phyloP scores from a whole-genome alignment of 495 filamentous ascomycete species.

The Ascodesmis nigricans region DNA sequence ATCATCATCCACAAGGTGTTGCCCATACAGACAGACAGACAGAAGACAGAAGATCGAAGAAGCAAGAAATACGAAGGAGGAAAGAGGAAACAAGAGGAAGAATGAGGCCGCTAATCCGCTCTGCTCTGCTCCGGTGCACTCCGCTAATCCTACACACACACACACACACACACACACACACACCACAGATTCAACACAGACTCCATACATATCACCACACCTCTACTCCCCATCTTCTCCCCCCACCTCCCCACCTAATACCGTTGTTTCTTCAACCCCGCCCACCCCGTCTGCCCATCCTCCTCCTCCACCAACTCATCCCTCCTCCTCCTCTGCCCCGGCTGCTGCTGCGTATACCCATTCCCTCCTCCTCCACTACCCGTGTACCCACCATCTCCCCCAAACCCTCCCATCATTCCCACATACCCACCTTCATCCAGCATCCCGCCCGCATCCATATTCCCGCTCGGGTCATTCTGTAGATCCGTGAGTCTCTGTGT shows the following conservation, averaged over 20 bases:
- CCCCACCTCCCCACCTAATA: slow-evolving; percentile 1
- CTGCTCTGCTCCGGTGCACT: too few species aligned
- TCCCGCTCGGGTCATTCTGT: slow-evolving; percentile 3
- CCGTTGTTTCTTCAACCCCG: slow-evolving; percentile 3
- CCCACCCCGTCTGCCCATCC: slow-evolving; percentile 3
- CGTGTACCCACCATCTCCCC: background rate
- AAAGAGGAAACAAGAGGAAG: too few species aligned
- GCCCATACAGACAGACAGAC: too few species aligned
- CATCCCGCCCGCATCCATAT: slow-evolving; percentile 3
- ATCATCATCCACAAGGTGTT: too few species aligned
- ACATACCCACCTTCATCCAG: slow-evolving; percentile 3
- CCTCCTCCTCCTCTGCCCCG: slow-evolving; percentile 2
- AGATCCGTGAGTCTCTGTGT: slow-evolving; percentile 1
- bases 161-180: too few species aligned
- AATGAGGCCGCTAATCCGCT: too few species aligned
- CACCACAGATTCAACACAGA: too few species aligned
- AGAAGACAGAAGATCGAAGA: too few species aligned
- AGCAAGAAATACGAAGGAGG: too few species aligned
- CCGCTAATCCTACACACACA: too few species aligned
- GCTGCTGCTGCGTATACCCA: background rate
- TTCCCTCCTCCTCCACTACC: background rate
- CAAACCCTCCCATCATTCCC: slow-evolving; percentile 6
- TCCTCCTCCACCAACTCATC: slow-evolving; percentile 5
- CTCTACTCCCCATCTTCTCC: too few species aligned
- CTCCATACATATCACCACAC: too few species aligned